A percentile compares a stretch with the other conserved stretches of the same genome.
Conservation (phyloP, 768 basidiomycete genomes). For the Russula lepida region DNA sequence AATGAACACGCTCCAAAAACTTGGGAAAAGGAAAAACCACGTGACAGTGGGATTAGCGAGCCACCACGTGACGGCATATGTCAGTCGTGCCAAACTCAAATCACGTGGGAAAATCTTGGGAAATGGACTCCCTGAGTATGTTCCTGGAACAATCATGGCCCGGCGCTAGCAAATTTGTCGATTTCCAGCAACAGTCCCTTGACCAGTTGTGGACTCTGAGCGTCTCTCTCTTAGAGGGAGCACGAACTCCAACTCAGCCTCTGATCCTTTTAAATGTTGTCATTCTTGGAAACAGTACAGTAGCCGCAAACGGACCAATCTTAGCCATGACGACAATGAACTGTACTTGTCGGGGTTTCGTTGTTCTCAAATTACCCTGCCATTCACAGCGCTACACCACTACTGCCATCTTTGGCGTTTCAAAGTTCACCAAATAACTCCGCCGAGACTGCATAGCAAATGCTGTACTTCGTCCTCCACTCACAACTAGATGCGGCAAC, state of each 20-base stretch:
- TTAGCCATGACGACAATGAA: conserved; percentile 7
- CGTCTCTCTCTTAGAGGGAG: neutral
- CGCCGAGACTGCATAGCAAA: neutral
- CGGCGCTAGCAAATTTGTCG: no score
- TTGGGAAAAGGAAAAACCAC: no score
- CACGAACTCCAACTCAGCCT: conserved; percentile 5
- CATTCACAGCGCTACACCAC: neutral
- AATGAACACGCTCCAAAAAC: no score
- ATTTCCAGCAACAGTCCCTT: conserved; percentile 10
- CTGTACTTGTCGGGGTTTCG: neutral
- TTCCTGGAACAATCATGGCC: no score
- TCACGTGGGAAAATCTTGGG: no score
- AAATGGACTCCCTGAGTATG: no score
- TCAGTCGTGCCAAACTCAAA: no score
- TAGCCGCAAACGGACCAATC: conserved; percentile 7
- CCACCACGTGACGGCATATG: no score
- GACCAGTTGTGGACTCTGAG: conserved; percentile 9
- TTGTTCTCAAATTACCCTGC: conserved; percentile 1
- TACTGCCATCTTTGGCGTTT: neutral
- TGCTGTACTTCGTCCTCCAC: neutral
- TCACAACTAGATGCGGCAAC: neutral
- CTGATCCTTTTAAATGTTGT: conserved; percentile 2
- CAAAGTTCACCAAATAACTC: neutral
- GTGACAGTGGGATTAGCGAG: no score
- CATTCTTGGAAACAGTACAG: neutral